Base-by-base conservation (phyloP, 2,329 filamentous ascomycete species). In the Pseudogymnoascus sp. region DNA sequence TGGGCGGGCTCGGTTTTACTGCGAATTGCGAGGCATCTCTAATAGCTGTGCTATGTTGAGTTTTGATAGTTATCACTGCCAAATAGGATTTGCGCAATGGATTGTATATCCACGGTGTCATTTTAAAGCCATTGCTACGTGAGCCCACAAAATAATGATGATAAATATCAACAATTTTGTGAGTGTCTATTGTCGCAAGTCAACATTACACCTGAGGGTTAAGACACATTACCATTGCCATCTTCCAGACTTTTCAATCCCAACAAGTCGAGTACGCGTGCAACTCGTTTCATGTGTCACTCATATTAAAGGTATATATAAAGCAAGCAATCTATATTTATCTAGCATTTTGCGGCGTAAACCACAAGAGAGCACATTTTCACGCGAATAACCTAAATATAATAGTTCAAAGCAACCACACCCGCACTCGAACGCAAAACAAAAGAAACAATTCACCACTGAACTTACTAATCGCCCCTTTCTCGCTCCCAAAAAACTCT, bases 381-480 rank as follows among this genome's bases (percentile, higher is more conserved):
- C 26, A 53, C n/a, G 26, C 26, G n/a, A 53, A 53, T 9, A 19
- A 28, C 33, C 26, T 53, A 53, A 33, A 31, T 31, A 33, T 11
- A 13, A n/a, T 19, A 31, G 26, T 53, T 53, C 13, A 53, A 19
- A 53, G 47, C 26, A 53, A 53, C 47, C 47, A 53, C 50, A 57
- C n/a, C 17, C 28, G 26, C 47, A 31, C 47, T 53, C 28, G 26
- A 19, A 57, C 50, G 50, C 28, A 31, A 53, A 33, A 57, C 50
- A 57, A 57, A 57, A 57, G 50, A 57, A 57, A 57, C 10, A 57
- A 57, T 33, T 57, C 17, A 57, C 50, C 50, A 19, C 50, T 33
- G 50, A 33, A 57, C 50, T 57, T 57, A 57, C 50, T 19, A 19
- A 53, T 3, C 26, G n/a, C 10, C 47, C 26, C n/a, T 8, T 57